Conservation (phyloP, 345 rosid genomes). For the Clarkia xantiana region DNA sequence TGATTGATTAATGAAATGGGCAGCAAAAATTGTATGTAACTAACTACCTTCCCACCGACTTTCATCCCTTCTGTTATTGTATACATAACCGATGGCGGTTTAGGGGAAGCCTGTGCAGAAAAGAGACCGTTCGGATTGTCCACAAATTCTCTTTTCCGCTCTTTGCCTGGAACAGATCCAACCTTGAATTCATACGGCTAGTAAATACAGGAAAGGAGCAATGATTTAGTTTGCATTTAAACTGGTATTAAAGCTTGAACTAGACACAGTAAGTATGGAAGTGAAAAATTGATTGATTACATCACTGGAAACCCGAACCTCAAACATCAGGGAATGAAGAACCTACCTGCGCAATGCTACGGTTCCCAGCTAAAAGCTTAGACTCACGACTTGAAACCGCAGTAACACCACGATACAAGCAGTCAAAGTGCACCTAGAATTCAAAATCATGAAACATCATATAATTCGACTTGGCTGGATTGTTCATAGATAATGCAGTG, state of each 20-base stretch:
- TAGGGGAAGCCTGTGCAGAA: conserved; percentile 96
- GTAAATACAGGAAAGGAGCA: conserved; percentile 1
- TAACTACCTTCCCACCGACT: conserved; percentile 75
- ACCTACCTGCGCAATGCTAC: conserved; percentile 67
- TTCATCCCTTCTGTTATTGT: conserved; percentile 64
- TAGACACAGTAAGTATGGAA: too few species aligned
- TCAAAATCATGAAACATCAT: too few species aligned
- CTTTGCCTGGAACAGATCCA: conserved; percentile 76
- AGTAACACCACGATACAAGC: conserved; percentile 55
- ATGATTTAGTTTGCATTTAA: background rate
- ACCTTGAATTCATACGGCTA: conserved; percentile 86
- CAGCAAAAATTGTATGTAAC: background rate
- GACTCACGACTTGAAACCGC: conserved; percentile 83
- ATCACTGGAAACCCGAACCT: background rate
- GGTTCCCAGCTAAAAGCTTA: conserved; percentile 86
- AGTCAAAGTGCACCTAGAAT: conserved; percentile 74
- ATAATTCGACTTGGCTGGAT: too few species aligned
- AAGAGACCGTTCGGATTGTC: conserved; percentile 89
- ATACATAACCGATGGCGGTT: conserved; percentile 92
- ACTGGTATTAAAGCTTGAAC: too few species aligned
- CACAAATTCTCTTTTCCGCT: conserved; percentile 72
- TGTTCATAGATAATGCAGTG: too few species aligned
- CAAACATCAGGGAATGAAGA: background rate
- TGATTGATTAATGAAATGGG: too few species aligned
- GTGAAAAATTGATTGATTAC: background rate